phyloP scores from a whole-genome alignment of 352 stramenopile genomes.

The Thalassiosira exigua region DNA sequence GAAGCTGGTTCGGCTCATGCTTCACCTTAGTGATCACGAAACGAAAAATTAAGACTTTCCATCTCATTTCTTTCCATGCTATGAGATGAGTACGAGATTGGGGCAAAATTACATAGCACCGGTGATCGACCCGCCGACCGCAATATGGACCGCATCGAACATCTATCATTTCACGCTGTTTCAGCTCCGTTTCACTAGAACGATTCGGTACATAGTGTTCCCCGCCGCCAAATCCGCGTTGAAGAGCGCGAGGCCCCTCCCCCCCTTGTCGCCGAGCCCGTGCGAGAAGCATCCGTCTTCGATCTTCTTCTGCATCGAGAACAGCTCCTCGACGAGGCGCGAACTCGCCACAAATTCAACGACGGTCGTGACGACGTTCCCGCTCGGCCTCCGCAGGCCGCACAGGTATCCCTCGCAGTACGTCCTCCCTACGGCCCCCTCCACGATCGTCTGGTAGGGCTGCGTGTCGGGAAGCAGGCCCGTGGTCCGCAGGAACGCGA shows the following conservation, averaged over 20 bases:
- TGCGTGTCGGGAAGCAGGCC: neutral
- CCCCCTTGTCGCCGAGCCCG: slow-evolving; percentile 1
- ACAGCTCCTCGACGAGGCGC: neutral
- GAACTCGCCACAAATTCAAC: neutral
- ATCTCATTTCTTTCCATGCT: neutral
- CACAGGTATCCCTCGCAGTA: slow-evolving; percentile 3
- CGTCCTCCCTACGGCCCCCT: neutral
- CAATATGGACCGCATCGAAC: neutral
- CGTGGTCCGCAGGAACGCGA: neutral
- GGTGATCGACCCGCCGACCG: no score
- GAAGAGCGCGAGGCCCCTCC: neutral
- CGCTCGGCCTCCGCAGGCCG: neutral
- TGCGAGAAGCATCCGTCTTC: slow-evolving; percentile 1
- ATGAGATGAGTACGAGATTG: neutral
- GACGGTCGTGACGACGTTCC: slow-evolving; percentile 1
- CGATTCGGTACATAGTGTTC: slow-evolving; percentile 1
- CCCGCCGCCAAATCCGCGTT: neutral
- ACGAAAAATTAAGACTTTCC: neutral
- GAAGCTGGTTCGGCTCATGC: neutral
- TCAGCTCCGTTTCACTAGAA: neutral
- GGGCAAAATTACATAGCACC: no score
- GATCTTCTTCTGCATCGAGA: slow-evolving; percentile 4
- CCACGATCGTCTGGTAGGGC: slow-evolving; percentile 2
- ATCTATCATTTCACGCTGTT: neutral
- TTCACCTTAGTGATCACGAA: neutral